A percentile compares a stretch with the other conserved stretches of the same genome.
These are phyloP conservation scores for Apiotrichum gracile DNA, from an alignment of 1,284 basidiomycete species.

Conservation along the genomic window DNA sequence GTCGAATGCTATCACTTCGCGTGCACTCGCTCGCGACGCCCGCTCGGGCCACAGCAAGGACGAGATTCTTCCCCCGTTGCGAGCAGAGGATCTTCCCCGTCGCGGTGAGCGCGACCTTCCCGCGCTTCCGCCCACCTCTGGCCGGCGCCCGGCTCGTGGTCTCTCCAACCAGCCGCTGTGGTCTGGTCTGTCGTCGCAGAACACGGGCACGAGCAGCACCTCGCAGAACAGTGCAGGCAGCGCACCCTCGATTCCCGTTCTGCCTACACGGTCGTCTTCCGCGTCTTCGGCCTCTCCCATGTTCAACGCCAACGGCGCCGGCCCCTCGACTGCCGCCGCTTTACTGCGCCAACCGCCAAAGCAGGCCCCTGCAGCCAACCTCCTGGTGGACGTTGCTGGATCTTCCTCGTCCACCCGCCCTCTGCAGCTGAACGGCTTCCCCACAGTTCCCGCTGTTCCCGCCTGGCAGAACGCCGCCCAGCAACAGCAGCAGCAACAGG, in stretches of 20 bases:
- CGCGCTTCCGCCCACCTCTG: not conserved
- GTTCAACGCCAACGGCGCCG: not conserved
- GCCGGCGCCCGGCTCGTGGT: not conserved
- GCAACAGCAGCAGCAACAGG: not conserved
- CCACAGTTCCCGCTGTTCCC: constrained; percentile 7
- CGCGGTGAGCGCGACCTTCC: constrained; percentile 4
- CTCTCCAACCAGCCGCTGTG: not conserved
- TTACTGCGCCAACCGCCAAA: not conserved
- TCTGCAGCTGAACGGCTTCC: constrained; percentile 27
- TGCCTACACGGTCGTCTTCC: too few species aligned
- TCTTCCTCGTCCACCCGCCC: constrained; percentile 26
- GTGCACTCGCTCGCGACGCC: constrained; percentile 7
- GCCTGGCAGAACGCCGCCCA: not conserved
- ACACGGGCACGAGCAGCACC: not conserved
- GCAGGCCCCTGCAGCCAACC: not conserved
- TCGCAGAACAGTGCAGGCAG: not conserved
- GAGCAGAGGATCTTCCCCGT: not conserved
- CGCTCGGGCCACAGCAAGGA: not conserved
- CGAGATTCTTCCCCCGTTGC: not conserved
- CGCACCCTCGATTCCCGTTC: not conserved
- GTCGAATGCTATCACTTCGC: constrained; percentile 9
- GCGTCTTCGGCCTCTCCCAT: too few species aligned
- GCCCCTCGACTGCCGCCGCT: not conserved
- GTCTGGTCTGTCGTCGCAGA: constrained; percentile 1
- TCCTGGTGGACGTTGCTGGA: constrained; percentile 27